Conservation (phyloP, 148 eudicot species). For the Selenicereus undatus region DNA sequence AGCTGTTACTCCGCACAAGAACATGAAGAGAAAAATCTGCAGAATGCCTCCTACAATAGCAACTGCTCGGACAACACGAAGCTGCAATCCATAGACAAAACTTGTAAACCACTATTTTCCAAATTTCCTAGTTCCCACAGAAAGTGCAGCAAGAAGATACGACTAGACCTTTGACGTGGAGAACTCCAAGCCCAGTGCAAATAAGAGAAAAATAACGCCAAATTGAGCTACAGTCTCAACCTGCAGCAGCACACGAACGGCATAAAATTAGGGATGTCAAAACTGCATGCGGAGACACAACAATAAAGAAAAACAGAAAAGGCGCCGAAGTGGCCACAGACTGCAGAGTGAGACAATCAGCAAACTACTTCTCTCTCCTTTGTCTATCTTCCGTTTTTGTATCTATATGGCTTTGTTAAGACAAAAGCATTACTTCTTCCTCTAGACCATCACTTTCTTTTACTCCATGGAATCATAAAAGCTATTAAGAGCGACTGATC, state of each 20-base stretch:
- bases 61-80: conserved; percentile 94
- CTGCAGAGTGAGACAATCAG: not conserved
- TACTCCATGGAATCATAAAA: not conserved
- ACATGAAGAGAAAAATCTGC: conserved; percentile 89
- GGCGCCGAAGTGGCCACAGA: not conserved
- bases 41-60: conserved; percentile 89
- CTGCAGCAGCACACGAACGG: conserved; percentile 32
- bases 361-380: not conserved
- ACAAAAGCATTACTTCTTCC: not conserved
- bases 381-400: not conserved
- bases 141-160: not conserved
- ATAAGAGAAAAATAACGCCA: conserved; percentile 97
- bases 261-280: conserved; percentile 4
- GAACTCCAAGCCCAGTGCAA: conserved; percentile 96
- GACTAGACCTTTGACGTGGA: conserved; percentile 71
- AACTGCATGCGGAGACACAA: not conserved
- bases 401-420: not conserved
- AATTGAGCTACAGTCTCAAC: conserved; percentile 99
- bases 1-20: conserved; percentile 84
- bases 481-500: not conserved
- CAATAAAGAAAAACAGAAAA: not conserved
- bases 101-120: not conserved
- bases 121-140: conserved; percentile 2
- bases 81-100: conserved; percentile 44
- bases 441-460: not conserved